A percentile compares a stretch with the other conserved stretches of the same genome.
phyloP scores from a whole-genome alignment of 2,329 filamentous ascomycete species.

The Aspergillus piperis region DNA sequence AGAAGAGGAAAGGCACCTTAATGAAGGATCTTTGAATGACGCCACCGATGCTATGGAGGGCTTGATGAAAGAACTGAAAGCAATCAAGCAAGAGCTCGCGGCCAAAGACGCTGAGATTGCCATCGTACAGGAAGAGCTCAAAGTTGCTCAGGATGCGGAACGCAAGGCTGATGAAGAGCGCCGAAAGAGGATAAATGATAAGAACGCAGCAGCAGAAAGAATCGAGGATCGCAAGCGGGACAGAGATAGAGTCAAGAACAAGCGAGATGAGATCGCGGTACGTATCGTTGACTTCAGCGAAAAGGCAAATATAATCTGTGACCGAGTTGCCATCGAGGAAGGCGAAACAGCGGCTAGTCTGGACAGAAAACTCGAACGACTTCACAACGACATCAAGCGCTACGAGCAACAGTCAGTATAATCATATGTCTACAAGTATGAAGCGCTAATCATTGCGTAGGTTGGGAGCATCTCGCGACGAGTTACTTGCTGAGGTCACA shows the following conservation, averaged over 20 bases:
- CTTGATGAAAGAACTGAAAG: constrained; percentile 43
- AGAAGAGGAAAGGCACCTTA: constrained; percentile 48
- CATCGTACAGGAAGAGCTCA: constrained; percentile 47
- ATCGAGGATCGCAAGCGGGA: constrained; percentile 53
- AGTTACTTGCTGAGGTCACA: constrained; percentile 57
- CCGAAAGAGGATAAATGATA: constrained; percentile 58
- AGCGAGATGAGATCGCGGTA: constrained; percentile 50
- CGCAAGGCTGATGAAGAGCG: constrained; percentile 53
- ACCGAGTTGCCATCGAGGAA: constrained; percentile 63
- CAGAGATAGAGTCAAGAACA: constrained; percentile 50
- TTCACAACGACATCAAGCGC: constrained; percentile 61
- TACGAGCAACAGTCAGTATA: constrained; percentile 52
- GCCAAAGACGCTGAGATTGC: constrained; percentile 38
- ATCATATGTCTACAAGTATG: not conserved
- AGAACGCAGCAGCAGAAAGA: constrained; percentile 61
- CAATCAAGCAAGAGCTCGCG: constrained; percentile 37
- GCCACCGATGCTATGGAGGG: constrained; percentile 47
- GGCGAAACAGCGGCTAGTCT: constrained; percentile 62
- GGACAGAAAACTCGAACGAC: constrained; percentile 50
- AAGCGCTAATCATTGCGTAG: constrained; percentile 35
- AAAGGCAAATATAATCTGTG: constrained; percentile 57
- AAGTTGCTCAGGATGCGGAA: constrained; percentile 59
- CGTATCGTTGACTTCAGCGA: constrained; percentile 57
- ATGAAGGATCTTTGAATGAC: constrained; percentile 53
- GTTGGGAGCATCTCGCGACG: constrained; percentile 64